Base-by-base conservation (phyloP, 2,329 filamentous ascomycete genomes). In the Apiospora rasikravindrae region DNA sequence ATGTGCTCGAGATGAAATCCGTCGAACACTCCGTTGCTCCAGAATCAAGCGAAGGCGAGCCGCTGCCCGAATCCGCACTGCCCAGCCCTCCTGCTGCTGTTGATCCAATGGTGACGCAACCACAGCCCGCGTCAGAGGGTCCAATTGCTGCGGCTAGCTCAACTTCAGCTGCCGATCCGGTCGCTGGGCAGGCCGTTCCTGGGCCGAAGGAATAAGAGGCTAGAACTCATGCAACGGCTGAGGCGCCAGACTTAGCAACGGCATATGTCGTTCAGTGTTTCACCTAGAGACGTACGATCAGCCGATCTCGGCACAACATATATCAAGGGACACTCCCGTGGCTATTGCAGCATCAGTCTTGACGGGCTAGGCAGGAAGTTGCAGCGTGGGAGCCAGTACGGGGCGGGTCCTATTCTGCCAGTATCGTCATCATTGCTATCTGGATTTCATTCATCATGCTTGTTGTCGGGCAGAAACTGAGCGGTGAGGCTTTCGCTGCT, bases 1-100 rank as follows among this genome's bases (percentile, higher is more conserved):
- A 87, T 61, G 79, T 80, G 44, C 78, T 87, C n/a, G 86, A 89
- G 75, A 87, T 86, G 84, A 87, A 86, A n/a, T 57, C n/a, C 1
- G 68, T 57, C 10, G 29, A 40, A 11, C 68, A 69, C 33, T 22
- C 45, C 22, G 49, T 33, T 19, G 61, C 13, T 40, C 11, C 11
- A 24, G 37, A 33, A 44, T 14, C 37, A 24, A 42, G 22, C 26
- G 61, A 42, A 13, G 22, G 10, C 16, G 67, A 45, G 10, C 10
- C 24, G 26, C 26, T n/a, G 44, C n/a, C 66, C 24, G 26, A 42
- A 19, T 42, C 33, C 33, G 33, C 61, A 22, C 33, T 40, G 8
- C 33, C 16, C n/a, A 40, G 29, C n/a, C 22, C 22, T 4, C 47
- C 47, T n/a, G 22, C 47, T 29, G 29, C 5, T 61, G 53, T 8